Conservation (phyloP, 176 grass and related monocot genomes). For the Typha latifolia region DNA sequence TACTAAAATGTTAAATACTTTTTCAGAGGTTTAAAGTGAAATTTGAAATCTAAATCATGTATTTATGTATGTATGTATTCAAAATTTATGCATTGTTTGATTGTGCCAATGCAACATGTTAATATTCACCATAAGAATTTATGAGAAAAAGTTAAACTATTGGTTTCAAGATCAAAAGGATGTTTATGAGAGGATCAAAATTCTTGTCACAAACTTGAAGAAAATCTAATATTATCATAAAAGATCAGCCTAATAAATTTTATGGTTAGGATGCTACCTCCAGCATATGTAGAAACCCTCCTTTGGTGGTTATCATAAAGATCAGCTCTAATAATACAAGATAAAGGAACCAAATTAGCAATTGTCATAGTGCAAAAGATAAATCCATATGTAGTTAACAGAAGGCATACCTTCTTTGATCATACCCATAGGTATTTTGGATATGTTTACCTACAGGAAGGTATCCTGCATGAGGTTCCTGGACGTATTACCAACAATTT, state of each 20-base stretch:
- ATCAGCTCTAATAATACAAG: slow-evolving; percentile 29
- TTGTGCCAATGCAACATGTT: too few species aligned
- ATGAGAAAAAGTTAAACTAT: too few species aligned
- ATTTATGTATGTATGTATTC: too few species aligned
- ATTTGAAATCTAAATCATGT: too few species aligned
- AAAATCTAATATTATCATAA: too few species aligned
- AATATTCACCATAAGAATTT: too few species aligned
- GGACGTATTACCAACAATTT: slow-evolving; percentile 16
- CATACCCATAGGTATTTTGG: slow-evolving; percentile 26
- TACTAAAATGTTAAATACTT: too few species aligned
- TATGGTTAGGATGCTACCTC: slow-evolving; percentile 39
- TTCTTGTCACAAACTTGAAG: slow-evolving; percentile 7
- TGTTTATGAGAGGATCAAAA: too few species aligned
- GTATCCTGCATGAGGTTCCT: slow-evolving; percentile 69
- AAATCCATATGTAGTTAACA: neutral
- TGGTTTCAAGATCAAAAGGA: too few species aligned
- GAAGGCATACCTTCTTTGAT: slow-evolving; percentile 27
- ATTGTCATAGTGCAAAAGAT: neutral
- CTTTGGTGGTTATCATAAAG: slow-evolving; percentile 16
- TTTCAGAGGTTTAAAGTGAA: too few species aligned
- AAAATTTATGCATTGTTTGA: too few species aligned
- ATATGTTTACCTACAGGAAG: slow-evolving; percentile 29
- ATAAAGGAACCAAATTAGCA: slow-evolving; percentile 19
- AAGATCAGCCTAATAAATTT: too few species aligned
- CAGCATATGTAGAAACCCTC: slow-evolving; percentile 26